These are phyloP conservation scores for Ambrosia hybrid DNA, from an alignment of 140 eudicot genomes.

Conservation along the genomic window DNA sequence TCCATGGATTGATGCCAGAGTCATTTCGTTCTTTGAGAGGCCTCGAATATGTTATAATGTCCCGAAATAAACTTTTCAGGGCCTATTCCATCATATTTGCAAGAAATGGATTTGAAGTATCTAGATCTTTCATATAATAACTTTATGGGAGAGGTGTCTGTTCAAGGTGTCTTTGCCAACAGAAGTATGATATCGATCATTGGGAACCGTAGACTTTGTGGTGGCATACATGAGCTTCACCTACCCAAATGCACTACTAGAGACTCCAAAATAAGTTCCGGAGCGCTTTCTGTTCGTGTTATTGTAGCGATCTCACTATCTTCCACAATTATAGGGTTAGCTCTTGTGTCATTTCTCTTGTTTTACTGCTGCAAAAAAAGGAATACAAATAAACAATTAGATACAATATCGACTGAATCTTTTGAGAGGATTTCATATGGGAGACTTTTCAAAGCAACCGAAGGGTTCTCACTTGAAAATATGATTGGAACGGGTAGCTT, in stretches of 20 bases:
- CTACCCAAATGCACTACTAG: conserved; percentile 30
- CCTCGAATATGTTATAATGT: conserved; percentile 4
- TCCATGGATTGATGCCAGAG: conserved; percentile 25
- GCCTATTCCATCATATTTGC: conserved; percentile 27
- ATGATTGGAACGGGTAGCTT: conserved; percentile 41
- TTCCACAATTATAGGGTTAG: conserved; percentile 12
- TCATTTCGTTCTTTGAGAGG: conserved; percentile 11
- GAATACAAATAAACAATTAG: not conserved
- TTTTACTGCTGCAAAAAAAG: not conserved
- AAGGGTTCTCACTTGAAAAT: conserved; percentile 36
- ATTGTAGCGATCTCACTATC: conserved; percentile 17
- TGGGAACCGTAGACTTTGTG: conserved; percentile 35
- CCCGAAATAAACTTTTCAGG: conserved; percentile 46
- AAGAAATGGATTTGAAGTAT: conserved; percentile 2
- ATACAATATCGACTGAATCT: not conserved
- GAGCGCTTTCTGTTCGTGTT: not conserved
- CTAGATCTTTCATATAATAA: conserved; percentile 36
- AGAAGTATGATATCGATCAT: conserved; percentile 18
- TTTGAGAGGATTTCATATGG: conserved; percentile 33
- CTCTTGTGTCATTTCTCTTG: conserved; percentile 1
- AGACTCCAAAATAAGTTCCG: not conserved
- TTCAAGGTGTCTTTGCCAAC: conserved; percentile 31
- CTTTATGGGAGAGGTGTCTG: conserved; percentile 37
- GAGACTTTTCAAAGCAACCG: conserved; percentile 33
- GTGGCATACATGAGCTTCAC: conserved; percentile 35